Conservation (phyloP, 257 asterid species). For the Anisodus tanguticus region DNA sequence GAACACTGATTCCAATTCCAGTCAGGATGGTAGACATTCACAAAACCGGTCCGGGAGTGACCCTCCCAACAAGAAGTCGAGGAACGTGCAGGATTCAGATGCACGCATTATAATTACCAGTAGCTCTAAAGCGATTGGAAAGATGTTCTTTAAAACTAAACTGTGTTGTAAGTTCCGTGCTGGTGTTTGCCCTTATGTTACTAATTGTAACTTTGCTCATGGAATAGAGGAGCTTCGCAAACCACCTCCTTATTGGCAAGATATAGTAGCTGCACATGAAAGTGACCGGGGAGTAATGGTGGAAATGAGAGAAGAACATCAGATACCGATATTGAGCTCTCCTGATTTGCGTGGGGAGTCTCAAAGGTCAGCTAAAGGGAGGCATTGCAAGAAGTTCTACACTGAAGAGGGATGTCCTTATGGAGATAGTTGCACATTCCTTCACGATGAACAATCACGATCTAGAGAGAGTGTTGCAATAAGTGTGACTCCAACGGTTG, state of each 20-base stretch:
- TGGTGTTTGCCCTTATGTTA: constrained; percentile 75
- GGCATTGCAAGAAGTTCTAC: constrained; percentile 79
- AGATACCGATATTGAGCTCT: constrained; percentile 56
- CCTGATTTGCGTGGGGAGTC: constrained; percentile 65
- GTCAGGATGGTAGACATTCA: constrained; percentile 57
- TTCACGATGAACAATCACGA: constrained; percentile 77
- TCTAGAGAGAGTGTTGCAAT: constrained; percentile 79
- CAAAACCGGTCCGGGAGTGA: constrained; percentile 58
- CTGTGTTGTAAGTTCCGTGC: constrained; percentile 77
- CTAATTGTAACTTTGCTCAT: constrained; percentile 79
- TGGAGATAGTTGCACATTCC: constrained; percentile 81
- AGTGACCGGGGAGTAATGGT: constrained; percentile 48
- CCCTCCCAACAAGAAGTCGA: constrained; percentile 58
- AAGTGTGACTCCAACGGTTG: constrained; percentile 68
- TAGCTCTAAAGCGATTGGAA: constrained; percentile 71
- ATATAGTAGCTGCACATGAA: constrained; percentile 71
- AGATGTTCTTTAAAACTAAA: constrained; percentile 76
- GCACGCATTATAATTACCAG: constrained; percentile 38
- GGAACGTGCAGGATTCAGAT: constrained; percentile 57
- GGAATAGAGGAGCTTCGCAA: constrained; percentile 65
- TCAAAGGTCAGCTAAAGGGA: constrained; percentile 72
- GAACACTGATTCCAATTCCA: constrained; percentile 56
- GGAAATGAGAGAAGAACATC: constrained; percentile 71
- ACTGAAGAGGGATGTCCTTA: constrained; percentile 88
- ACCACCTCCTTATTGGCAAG: constrained; percentile 89